These are phyloP conservation scores for Exophiala dermatitidis DNA, from an alignment of 2,329 filamentous ascomycete species.

Conservation along the genomic window DNA sequence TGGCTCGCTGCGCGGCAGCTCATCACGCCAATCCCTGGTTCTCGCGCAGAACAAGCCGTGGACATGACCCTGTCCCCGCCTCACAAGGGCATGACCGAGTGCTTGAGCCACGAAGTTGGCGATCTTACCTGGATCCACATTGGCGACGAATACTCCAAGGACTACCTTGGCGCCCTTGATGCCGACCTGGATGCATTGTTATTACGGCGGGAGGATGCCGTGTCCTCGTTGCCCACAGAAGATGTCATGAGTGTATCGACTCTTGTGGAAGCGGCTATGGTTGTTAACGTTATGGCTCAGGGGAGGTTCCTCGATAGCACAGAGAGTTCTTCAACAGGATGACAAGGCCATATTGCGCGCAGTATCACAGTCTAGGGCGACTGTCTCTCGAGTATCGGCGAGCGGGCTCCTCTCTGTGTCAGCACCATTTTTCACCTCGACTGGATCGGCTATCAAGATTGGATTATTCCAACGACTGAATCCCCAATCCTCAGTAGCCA, in stretches of 20 bases:
- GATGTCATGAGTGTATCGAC: constrained; percentile 13
- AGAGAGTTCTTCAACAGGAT: not conserved
- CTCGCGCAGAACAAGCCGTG: constrained; percentile 12
- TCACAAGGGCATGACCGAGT: constrained; percentile 12
- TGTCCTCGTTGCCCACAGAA: not conserved
- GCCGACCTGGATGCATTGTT: constrained; percentile 37
- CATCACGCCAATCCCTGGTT: constrained; percentile 6
- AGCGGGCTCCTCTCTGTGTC: too few species aligned
- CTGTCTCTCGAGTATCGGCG: too few species aligned
- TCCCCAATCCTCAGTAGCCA: too few species aligned
- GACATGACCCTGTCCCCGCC: not conserved
- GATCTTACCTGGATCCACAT: constrained; percentile 33
- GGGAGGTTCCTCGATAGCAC: constrained; percentile 1
- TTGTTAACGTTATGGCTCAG: constrained; percentile 20
- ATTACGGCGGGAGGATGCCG: constrained; percentile 27
- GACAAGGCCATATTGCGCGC: not conserved
- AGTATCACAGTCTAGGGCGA: not conserved
- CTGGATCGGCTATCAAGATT: too few species aligned
- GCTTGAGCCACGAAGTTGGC: constrained; percentile 2
- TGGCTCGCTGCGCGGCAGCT: constrained; percentile 34
- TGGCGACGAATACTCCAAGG: constrained; percentile 40
- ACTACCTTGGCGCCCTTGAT: constrained; percentile 34
- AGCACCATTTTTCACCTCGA: too few species aligned
- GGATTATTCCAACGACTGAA: too few species aligned
- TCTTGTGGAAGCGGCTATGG: constrained; percentile 16